Evolutionary conservation across 1,284 basidiomycete species (phyloP), one percentile per base, ranked within the genome.

Genomic region (Microbotryum saponariae): DNA sequence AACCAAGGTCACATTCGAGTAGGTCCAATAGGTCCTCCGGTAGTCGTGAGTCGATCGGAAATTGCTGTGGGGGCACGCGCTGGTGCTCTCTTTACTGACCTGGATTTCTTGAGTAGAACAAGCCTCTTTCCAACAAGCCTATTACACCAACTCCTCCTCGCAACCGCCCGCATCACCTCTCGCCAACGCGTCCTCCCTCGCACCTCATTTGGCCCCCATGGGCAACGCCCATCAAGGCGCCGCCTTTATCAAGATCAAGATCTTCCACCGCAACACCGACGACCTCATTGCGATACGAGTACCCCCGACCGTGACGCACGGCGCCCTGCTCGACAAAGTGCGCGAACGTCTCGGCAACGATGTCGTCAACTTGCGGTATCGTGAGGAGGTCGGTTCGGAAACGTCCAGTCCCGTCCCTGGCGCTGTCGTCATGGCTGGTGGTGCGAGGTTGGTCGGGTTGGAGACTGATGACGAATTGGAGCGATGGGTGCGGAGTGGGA

Each of bases 241-340:
- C 82, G 84, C 90, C 45, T 94, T 92, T 76, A 82, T 97, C 70
- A 97, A 97, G 79, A 96, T 99, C 78, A 99, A 99, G 79, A 91
- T 99, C 59, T 96, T 94, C 73, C 88, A 96, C 75, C 82, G 87
- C 37, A 81, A 87, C 63, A 87, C 91, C 29, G 90, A 97, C 74
- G 94, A 97, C 74, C 79, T 98, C 56, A 91, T 98, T 64, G 94
- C 96, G 4, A 91, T 98, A 57, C 86, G 96, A n/a, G 93, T 97
- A 49, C 92, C 94, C 71, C 91, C 94, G n/a, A 83, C 82, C 45
- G 91, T 97, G 37, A 84, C 89, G 6, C 86, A 88, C 71, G 78
- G 77, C 16, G 89, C 94, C 72, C 80, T 99, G 64, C 83, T 97
- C 79, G 87, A 86, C 56, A 98, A 97, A 78, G 89, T 96, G 42